These are phyloP conservation scores for Yamadazyma atlantica DNA, from an alignment of 1,139 yeast genomes.

Conservation along the genomic window DNA sequence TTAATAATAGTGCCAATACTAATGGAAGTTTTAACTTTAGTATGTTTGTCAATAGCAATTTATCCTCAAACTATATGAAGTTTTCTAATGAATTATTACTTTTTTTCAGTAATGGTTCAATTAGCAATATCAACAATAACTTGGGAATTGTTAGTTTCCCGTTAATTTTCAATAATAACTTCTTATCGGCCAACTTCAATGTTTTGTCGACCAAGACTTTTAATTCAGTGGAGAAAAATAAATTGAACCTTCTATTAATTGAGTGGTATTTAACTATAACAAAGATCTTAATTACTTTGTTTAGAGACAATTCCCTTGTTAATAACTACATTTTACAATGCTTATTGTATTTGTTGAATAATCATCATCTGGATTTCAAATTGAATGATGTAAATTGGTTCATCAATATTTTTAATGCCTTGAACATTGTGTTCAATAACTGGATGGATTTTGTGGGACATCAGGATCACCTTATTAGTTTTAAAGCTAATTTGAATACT, in stretches of 20 bases:
- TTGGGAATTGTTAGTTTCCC: constrained; percentile 48
- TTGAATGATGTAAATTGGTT: constrained; percentile 11
- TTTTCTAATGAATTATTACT: constrained; percentile 15
- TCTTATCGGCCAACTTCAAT: constrained; percentile 17
- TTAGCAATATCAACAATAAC: constrained; percentile 38
- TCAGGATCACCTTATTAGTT: constrained; percentile 4
- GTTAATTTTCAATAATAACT: constrained; percentile 35
- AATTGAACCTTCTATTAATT: constrained; percentile 24
- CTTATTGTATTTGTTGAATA: constrained; percentile 24
- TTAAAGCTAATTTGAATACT: constrained; percentile 9
- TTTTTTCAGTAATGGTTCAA: constrained; percentile 22
- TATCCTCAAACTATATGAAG: constrained; percentile 13
- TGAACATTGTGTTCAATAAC: constrained; percentile 20
- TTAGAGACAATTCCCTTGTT: constrained; percentile 18
- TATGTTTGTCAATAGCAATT: constrained; percentile 11
- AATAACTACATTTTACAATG: constrained; percentile 32
- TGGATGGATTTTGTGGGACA: constrained; percentile 20
- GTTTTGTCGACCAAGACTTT: neutral
- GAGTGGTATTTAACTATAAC: constrained; percentile 43
- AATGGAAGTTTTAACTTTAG: constrained; percentile 13
- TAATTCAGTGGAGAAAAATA: constrained; percentile 9
- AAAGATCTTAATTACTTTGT: constrained; percentile 29
- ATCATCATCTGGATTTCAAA: constrained; percentile 14
- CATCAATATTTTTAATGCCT: constrained; percentile 12
- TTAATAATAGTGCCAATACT: constrained; percentile 20